These are phyloP conservation scores for barley (Hordeum vulgare) DNA, from an alignment of 176 grass and related monocot genomes.

Conservation along the genomic window MorexV3_pseudomolecules_assembly NC_058521.1:417301052-417301551, in stretches of 20 bases:
- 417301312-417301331: neutral
- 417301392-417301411: neutral
- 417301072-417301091: constrained; percentile 77
- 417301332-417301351: neutral
- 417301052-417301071: constrained; percentile 77
- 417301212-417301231: constrained; percentile 33
- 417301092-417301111: constrained; percentile 59
- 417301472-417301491: neutral
- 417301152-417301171: constrained; percentile 89
- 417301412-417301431: neutral
- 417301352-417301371: neutral
- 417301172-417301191: constrained; percentile 94
- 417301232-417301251: neutral
- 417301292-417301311: neutral
- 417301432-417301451: neutral
- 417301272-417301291: neutral
- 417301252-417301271: neutral
- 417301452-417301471: neutral
- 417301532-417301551: neutral
- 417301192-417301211: constrained; percentile 64
- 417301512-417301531: neutral
- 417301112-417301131: constrained; percentile 85
- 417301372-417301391: neutral
- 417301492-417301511: constrained; percentile 11
- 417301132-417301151: constrained; percentile 73